These are phyloP conservation scores for Rhytidhysteron rufulum DNA, from an alignment of 2,329 filamentous ascomycete species.

Conservation along the genomic window DNA sequence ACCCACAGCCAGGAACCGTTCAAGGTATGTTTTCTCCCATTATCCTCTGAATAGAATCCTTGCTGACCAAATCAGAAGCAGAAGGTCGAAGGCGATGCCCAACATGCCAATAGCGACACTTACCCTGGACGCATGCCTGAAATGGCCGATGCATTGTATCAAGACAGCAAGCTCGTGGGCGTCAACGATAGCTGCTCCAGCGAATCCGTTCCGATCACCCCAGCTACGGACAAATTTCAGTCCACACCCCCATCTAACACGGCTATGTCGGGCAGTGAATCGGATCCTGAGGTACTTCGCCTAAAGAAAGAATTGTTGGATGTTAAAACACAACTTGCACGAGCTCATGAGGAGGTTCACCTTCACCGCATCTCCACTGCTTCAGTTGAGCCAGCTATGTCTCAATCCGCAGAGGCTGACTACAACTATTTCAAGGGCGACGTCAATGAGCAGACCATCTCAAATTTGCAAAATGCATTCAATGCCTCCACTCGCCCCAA, in stretches of 20 bases:
- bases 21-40: conserved; percentile 26
- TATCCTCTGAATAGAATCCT: neutral
- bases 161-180: too few relatives aligned
- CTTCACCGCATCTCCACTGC: conserved; percentile 61
- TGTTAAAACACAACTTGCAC: conserved; percentile 66
- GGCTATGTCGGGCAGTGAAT: conserved; percentile 26
- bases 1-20: conserved; percentile 8
- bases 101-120: conserved; percentile 50
- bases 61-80: conserved; percentile 43
- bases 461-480: conserved; percentile 48
- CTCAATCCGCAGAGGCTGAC: conserved; percentile 49
- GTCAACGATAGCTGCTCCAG: conserved; percentile 47
- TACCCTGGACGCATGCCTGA: conserved; percentile 71
- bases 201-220: conserved; percentile 61
- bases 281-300: conserved; percentile 60
- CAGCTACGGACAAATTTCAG: conserved; percentile 54
- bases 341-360: conserved; percentile 67
- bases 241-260: conserved; percentile 27
- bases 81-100: conserved; percentile 41
- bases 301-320: conserved; percentile 69
- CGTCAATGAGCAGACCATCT: conserved; percentile 49
- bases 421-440: conserved; percentile 42
- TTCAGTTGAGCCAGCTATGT: conserved; percentile 54
- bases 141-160: too few relatives aligned
- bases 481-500: conserved; percentile 44